Conservation (phyloP, 306 rosid genomes). For the Sophora flavescens region DNA sequence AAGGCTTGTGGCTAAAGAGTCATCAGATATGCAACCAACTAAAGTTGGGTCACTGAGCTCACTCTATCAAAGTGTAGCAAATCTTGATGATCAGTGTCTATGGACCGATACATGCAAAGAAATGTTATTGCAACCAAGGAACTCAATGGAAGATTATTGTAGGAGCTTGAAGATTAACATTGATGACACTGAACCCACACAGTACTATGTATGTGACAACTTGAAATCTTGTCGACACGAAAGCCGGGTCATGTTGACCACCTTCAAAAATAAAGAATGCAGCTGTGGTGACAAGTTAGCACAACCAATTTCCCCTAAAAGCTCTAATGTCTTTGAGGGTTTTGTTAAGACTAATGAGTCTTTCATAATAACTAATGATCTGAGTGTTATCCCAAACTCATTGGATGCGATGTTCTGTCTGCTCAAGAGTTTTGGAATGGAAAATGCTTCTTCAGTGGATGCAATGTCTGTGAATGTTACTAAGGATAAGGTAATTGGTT, state of each 20-base stretch:
- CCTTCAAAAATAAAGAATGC: neutral
- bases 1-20: conserved; percentile 11
- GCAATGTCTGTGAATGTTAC: neutral
- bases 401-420: neutral
- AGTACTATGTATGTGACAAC: neutral
- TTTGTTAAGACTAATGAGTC: neutral
- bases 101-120: neutral
- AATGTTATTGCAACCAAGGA: conserved; percentile 24
- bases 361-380: conserved; percentile 3
- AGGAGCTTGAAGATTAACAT: conserved; percentile 1
- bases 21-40: neutral
- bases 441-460: neutral
- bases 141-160: neutral
- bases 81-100: neutral
- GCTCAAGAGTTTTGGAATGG: neutral
- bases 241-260: neutral
- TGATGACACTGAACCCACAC: conserved; percentile 28
- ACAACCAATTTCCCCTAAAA: neutral
- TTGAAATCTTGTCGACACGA: neutral
- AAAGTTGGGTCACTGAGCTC: neutral
- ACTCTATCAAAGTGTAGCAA: neutral
- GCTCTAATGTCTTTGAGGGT: neutral
- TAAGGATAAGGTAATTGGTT: neutral
- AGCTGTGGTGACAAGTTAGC: neutral
- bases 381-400: neutral